Evolutionary conservation across 805 yeast genomes (phyloP).

Genomic region (Pichia phayaonensis): DNA sequence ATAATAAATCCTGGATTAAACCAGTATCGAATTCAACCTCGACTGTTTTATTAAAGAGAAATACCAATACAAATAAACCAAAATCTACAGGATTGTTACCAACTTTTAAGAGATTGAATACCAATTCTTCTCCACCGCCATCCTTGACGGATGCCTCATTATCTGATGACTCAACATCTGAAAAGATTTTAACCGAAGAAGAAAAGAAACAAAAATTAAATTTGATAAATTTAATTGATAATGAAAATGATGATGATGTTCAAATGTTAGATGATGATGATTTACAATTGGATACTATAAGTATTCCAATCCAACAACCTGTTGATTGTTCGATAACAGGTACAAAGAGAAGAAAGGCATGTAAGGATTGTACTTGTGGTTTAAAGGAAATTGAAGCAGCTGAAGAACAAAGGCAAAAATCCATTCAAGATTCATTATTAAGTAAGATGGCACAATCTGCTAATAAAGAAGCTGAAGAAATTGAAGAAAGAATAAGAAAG

Average conservation of each 20-base stretch:
- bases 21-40: constrained; percentile 28
- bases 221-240: constrained; percentile 40
- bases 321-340: constrained; percentile 42
- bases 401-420: constrained; percentile 40
- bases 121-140: constrained; percentile 22
- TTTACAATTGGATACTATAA: constrained; percentile 35
- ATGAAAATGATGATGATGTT: constrained; percentile 12
- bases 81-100: constrained; percentile 18
- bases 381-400: constrained; percentile 78
- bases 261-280: constrained; percentile 22
- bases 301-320: constrained; percentile 43
- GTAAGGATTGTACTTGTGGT: constrained; percentile 98
- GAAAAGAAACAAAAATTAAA: constrained; percentile 41
- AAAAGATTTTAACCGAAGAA: constrained; percentile 34
- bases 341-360: constrained; percentile 77
- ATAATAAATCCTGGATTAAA: constrained; percentile 46
- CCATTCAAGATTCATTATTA: constrained; percentile 37
- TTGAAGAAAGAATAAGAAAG: constrained; percentile 39
- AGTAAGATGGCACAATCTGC: constrained; percentile 45
- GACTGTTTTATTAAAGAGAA: constrained; percentile 19
- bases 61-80: neutral
- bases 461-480: constrained; percentile 43
- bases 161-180: constrained; percentile 34
- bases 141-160: constrained; percentile 33
- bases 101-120: constrained; percentile 22